These are phyloP conservation scores for Ogataea trehalophila DNA, from an alignment of 805 yeast species.

Conservation along the genomic window DNA sequence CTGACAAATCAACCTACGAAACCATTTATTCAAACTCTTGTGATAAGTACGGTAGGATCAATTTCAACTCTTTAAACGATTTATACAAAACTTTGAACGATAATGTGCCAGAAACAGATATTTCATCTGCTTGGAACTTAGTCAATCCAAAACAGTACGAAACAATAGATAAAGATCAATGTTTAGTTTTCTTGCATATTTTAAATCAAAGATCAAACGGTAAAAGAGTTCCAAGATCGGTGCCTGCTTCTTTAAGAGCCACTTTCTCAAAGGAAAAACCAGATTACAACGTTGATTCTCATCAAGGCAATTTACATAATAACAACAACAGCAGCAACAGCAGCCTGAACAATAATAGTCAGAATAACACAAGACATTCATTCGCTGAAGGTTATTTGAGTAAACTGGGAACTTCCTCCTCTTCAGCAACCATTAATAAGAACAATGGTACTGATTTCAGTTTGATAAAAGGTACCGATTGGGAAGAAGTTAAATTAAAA, in stretches of 20 bases:
- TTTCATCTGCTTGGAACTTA: constrained; percentile 88
- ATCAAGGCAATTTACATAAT: constrained; percentile 37
- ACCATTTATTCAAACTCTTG: constrained; percentile 67
- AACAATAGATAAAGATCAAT: constrained; percentile 91
- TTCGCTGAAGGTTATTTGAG: constrained; percentile 54
- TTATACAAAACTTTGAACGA: constrained; percentile 58
- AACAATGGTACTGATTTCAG: constrained; percentile 65
- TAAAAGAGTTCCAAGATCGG: constrained; percentile 82
- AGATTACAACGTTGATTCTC: constrained; percentile 57
- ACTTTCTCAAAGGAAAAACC: constrained; percentile 85
- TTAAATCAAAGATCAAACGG: constrained; percentile 80
- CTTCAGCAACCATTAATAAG: constrained; percentile 25
- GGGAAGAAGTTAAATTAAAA: constrained; percentile 86
- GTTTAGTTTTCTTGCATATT: constrained; percentile 82
- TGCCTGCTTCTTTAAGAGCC: constrained; percentile 89
- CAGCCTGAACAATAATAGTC: constrained; percentile 11
- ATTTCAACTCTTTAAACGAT: constrained; percentile 64
- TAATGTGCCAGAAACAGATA: constrained; percentile 77
- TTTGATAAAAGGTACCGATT: constrained; percentile 72
- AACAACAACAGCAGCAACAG: too few relatives aligned
- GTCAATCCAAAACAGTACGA: constrained; percentile 86
- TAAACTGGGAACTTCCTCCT: constrained; percentile 48
- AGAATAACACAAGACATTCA: constrained; percentile 24
- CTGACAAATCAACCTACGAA: constrained; percentile 75
- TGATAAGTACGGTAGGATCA: constrained; percentile 75